Conservation (phyloP, 2,329 filamentous ascomycete genomes). For the Epichloe sibirici region DNA sequence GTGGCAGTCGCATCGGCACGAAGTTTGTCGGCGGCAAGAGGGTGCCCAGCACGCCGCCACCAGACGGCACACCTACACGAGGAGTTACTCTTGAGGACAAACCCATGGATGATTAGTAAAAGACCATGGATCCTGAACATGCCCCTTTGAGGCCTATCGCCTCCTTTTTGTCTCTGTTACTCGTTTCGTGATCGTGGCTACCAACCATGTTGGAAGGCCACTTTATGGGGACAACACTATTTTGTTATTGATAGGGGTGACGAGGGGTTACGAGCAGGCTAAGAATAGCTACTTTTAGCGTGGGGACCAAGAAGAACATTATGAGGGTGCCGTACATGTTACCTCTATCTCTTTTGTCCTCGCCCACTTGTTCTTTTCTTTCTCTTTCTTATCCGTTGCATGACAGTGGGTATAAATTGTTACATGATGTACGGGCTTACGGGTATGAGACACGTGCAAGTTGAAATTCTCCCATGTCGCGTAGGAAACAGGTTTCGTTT, state of each 20-base stretch:
- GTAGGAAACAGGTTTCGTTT: too few relatives aligned
- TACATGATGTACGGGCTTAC: neutral
- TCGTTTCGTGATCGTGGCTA: too few relatives aligned
- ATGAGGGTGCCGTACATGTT: too few relatives aligned
- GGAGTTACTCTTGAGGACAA: conserved; percentile 40
- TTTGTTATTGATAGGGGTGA: too few relatives aligned
- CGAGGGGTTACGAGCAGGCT: too few relatives aligned
- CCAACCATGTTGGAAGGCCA: too few relatives aligned
- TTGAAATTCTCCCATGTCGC: too few relatives aligned
- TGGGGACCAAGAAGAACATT: too few relatives aligned
- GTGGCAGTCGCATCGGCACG: conserved; percentile 34
- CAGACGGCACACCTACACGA: conserved; percentile 19
- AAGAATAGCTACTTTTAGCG: too few relatives aligned
- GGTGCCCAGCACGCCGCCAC: conserved; percentile 19
- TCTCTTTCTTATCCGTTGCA: neutral
- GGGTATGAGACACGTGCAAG: neutral
- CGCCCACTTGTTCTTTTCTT: neutral
- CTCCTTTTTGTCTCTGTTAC: too few relatives aligned
- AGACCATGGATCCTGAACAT: neutral
- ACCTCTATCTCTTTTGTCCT: neutral
- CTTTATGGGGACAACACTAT: too few relatives aligned
- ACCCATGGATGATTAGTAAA: conserved; percentile 36
- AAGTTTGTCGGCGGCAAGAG: conserved; percentile 40
- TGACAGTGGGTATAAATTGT: neutral
- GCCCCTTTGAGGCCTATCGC: neutral